Base-by-base conservation (phyloP, 1,284 basidiomycete genomes). In the Ceratobasidium sp. region DNA sequence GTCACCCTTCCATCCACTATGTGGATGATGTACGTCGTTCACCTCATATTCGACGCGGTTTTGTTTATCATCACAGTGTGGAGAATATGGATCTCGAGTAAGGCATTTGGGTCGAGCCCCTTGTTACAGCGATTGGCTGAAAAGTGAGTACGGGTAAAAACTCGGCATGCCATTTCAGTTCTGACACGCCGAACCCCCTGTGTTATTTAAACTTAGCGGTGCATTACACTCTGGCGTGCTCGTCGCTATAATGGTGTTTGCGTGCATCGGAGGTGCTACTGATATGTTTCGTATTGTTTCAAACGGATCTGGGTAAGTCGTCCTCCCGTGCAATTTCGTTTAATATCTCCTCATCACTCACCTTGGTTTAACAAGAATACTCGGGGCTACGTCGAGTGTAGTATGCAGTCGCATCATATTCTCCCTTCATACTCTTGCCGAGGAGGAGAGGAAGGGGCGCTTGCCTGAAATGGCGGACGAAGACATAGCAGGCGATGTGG, bases 351-450 rank as follows among this genome's bases (percentile, higher is more conserved):
- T 51, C 3, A 51, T 16, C 0, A 27, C 9, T 9, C 24, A 14
- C 27, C 16, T 66, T n/a, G 8, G 9, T 19, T 6, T 37, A 11
- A 16, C 4, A 27, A 69, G 65, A 3, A 27, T 69, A 24, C 9
- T 69, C 2, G 37, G 65, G 5, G 65, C 65, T 34, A 34, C 43
- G 11, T 56, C 37, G 22, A 69, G 65, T 22, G 65, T 69, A 22
- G 65, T 69, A 16, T 69, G 65, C 24, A 69, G 65, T 43, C 49
- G 65, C 13, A 69, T 69, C n/a, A 54, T 69, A 54, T 69, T 69
- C 31, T 66, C 64, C 22, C 53, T 69, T 14, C 53, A 69, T 43
- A 54, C 22, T n/a, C n/a, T 69, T 5, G 37, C 37, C 9, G 65
- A 69, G 1, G 49, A 16, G n/a, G 48, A 66, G 64, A 51, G n/a